Evolutionary conservation across 192 early-diverging fungal species (phyloP), one percentile per base, ranked within the genome.

Genomic region (Coemansia sp.): DNA sequence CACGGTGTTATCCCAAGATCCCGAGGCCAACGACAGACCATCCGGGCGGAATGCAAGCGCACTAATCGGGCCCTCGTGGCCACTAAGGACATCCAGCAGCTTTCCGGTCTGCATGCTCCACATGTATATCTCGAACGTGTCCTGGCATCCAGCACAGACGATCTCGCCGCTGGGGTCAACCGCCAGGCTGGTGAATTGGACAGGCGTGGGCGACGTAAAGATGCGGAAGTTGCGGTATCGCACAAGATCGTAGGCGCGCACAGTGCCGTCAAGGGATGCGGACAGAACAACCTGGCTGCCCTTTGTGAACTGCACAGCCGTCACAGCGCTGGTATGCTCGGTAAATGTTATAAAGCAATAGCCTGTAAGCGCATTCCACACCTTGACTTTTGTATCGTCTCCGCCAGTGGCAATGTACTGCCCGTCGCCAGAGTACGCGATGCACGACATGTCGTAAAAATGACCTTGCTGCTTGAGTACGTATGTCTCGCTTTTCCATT

Each of bases 41-140:
- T 89, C 84, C 6, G 93, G 91, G 35, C 92, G 93, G 79, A 99
- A 99, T 0, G 87, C 87, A 56, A 99, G 80, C 6, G 79, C 75
- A 62, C 90, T 91, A 52, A 99, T 87, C 1, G 98, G 97, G 1
- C 91, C 98, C 68, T 92, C 89, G 72, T 99, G 98, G 2, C 97
- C 98, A 35, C 88, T 85, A 23, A 97, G 81, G 59, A 98, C 91
- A 72, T 99, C 98, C 24, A 99, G 81, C 49, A 98, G 83, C 69
- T 96, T 94, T n/a, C 98, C 98, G 0, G 96, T 99, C 73, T 98
- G 96, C 68, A 99, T 94, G 61, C 92, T 94, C 98, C 98, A 99
- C 64, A 98, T 90, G 75, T 89, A 98, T 43, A 99, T 94, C 70
- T 98, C 97, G 81, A 98, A 99, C 6, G 92, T 89, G 73, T 99